phyloP scores from a whole-genome alignment of 2,329 filamentous ascomycete species.

The Pseudodiploospora longispora region DNA sequence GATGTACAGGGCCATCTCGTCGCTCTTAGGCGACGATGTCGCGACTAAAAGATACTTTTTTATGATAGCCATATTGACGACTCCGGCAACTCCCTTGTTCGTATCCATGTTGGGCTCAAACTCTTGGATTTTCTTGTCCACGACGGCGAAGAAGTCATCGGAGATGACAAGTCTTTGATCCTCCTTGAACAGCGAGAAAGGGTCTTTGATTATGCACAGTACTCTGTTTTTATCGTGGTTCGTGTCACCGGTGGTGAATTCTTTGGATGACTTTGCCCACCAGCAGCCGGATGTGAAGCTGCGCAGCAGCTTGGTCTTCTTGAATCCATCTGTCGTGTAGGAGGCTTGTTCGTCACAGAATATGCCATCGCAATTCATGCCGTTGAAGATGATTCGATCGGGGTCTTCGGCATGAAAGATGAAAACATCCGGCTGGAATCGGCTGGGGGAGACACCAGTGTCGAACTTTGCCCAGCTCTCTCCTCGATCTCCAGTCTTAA shows the following conservation, averaged over 20 bases:
- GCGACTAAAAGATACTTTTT: slow-evolving; percentile 85
- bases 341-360: slow-evolving; percentile 55
- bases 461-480: slow-evolving; percentile 72
- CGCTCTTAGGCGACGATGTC: slow-evolving; percentile 67
- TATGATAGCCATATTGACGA: slow-evolving; percentile 73
- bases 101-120: slow-evolving; percentile 72
- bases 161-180: slow-evolving; percentile 75
- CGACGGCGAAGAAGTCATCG: slow-evolving; percentile 68
- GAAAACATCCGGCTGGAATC: slow-evolving; percentile 45
- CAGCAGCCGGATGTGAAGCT: slow-evolving; percentile 67
- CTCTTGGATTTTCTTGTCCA: slow-evolving; percentile 43
- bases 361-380: slow-evolving; percentile 57
- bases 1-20: slow-evolving; percentile 87
- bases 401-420: slow-evolving; percentile 78
- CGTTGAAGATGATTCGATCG: slow-evolving; percentile 79
- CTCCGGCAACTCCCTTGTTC: slow-evolving; percentile 65
- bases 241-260: slow-evolving; percentile 62
- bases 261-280: slow-evolving; percentile 73
- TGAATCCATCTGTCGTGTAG: slow-evolving; percentile 85
- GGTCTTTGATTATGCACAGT: slow-evolving; percentile 71
- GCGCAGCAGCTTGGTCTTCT: slow-evolving; percentile 57
- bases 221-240: slow-evolving; percentile 62
- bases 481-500: slow-evolving; percentile 74
- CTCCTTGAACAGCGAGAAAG: slow-evolving; percentile 60
- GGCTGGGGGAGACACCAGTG: slow-evolving; percentile 49